These are phyloP conservation scores for Cylindrotheca fusiformis DNA, from an alignment of 108 stramenopile genomes.

Conservation along the genomic window DNA sequence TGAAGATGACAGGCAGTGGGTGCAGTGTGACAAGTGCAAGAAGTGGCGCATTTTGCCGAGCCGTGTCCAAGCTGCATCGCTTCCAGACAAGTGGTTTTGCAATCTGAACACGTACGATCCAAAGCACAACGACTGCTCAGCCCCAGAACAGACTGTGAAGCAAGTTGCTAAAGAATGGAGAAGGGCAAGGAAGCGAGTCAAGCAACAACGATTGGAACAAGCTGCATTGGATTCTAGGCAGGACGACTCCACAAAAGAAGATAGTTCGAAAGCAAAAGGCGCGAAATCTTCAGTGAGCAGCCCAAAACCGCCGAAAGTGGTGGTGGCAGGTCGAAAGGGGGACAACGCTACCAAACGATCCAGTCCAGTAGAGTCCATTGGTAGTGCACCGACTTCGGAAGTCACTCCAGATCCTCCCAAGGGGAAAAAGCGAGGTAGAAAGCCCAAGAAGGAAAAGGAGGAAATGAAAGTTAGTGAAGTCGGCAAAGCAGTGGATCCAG, in stretches of 20 bases:
- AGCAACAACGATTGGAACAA: conserved; percentile 22
- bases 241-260: conserved; percentile 2
- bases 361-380: conserved; percentile 3
- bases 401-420: conserved; percentile 13
- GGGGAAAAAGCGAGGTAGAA: conserved; percentile 9
- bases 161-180: conserved; percentile 65
- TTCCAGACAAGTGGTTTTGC: conserved; percentile 87
- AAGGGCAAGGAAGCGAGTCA: conserved; percentile 43
- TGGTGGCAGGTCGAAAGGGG: conserved; percentile 5
- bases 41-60: conserved; percentile 86
- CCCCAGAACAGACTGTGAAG: conserved; percentile 67
- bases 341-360: background rate
- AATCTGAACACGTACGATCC: conserved; percentile 75
- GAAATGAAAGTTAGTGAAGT: conserved; percentile 11
- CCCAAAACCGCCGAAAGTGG: conserved; percentile 16
- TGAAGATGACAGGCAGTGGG: conserved; percentile 74
- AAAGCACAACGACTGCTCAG: conserved; percentile 60
- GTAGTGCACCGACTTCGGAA: conserved; percentile 17
- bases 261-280: background rate
- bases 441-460: conserved; percentile 20
- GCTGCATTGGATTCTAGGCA: conserved; percentile 7
- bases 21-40: conserved; percentile 82
- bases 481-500: conserved; percentile 6
- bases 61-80: conserved; percentile 45
- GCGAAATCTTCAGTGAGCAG: background rate